Percentiles rank a stretch among this genome's conserved stretches.
phyloP scores from a whole-genome alignment of 2,329 filamentous ascomycete species.

The Neonectria magnoliae region DNA sequence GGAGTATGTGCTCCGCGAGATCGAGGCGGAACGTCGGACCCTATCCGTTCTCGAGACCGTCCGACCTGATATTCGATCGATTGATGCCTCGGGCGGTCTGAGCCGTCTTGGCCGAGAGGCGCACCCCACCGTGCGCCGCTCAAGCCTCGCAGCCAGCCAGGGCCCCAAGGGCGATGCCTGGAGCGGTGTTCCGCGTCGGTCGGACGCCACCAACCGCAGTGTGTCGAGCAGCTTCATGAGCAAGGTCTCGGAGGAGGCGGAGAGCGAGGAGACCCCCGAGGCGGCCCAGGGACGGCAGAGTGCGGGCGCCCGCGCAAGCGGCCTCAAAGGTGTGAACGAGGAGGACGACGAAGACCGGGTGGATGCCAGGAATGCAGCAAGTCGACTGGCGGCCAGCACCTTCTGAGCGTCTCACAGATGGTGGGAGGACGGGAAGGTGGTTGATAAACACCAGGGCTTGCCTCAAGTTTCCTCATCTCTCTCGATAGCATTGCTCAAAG shows the following conservation, averaged over 20 bases:
- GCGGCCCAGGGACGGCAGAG: conserved; percentile 49
- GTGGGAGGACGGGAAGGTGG: conserved; percentile 27
- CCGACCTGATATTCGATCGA: conserved; percentile 89
- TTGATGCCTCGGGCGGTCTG: conserved; percentile 90
- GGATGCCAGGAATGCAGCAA: conserved; percentile 95
- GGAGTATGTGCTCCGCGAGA: conserved; percentile 93
- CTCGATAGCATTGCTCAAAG: conserved; percentile 40
- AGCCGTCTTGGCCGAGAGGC: conserved; percentile 89
- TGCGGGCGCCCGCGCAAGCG: conserved; percentile 54
- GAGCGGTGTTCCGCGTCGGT: conserved; percentile 89
- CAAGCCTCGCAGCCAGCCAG: conserved; percentile 86
- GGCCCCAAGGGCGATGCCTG: conserved; percentile 98
- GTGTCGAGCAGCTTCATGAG: conserved; percentile 77
- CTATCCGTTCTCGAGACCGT: conserved; percentile 94
- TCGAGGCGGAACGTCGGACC: conserved; percentile 92
- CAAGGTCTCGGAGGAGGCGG: conserved; percentile 70
- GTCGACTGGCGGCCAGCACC: conserved; percentile 90
- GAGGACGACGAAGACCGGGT: conserved; percentile 94
- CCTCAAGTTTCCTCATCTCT: conserved; percentile 32
- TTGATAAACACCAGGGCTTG: conserved; percentile 30
- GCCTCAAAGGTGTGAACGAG: conserved; percentile 71
- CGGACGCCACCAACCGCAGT: conserved; percentile 80
- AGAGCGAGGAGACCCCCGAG: conserved; percentile 56
- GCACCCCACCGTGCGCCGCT: conserved; percentile 78
- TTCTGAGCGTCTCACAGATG: conserved; percentile 65